These are phyloP conservation scores for Bryoerythrophyllum caledonicum DNA, from an alignment of 225 moss, liverwort and hornwort genomes.

Conservation along the genomic window DNA sequence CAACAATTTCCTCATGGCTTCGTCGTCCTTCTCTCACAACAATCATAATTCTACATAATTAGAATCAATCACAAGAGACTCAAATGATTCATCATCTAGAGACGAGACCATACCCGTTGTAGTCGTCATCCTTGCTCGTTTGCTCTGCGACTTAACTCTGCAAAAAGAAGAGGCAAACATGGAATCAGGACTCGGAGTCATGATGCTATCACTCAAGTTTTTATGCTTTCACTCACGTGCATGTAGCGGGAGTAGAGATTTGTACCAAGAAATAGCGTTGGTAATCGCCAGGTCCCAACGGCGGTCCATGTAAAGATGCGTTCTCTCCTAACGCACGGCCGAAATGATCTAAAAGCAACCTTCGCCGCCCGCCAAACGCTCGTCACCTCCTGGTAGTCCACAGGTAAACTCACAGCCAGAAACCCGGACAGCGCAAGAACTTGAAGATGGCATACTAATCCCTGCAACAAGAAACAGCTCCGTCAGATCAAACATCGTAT, in stretches of 20 bases:
- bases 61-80: too few relatives aligned
- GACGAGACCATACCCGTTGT: constrained; percentile 48
- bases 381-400: constrained; percentile 65
- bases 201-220: not conserved
- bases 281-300: constrained; percentile 60
- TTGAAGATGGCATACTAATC: constrained; percentile 77
- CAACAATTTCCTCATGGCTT: too few relatives aligned
- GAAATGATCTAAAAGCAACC: constrained; percentile 30
- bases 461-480: too few relatives aligned
- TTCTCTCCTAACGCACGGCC: constrained; percentile 50
- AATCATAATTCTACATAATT: too few relatives aligned
- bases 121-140: constrained; percentile 26
- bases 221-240: too few relatives aligned
- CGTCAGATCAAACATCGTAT: too few relatives aligned
- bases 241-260: not conserved
- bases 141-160: constrained; percentile 28
- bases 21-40: too few relatives aligned
- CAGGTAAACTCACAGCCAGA: constrained; percentile 68
- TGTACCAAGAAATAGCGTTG: constrained; percentile 62
- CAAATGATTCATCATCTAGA: not conserved
- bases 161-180: not conserved
- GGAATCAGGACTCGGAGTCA: not conserved
- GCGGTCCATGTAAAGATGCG: constrained; percentile 55
- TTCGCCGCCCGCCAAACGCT: constrained; percentile 56
- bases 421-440: constrained; percentile 70